A percentile compares a stretch with the other conserved stretches of the same genome.
Conservation (phyloP, 176 grass and related monocot genomes). For the Hordeum vulgare region DNA sequence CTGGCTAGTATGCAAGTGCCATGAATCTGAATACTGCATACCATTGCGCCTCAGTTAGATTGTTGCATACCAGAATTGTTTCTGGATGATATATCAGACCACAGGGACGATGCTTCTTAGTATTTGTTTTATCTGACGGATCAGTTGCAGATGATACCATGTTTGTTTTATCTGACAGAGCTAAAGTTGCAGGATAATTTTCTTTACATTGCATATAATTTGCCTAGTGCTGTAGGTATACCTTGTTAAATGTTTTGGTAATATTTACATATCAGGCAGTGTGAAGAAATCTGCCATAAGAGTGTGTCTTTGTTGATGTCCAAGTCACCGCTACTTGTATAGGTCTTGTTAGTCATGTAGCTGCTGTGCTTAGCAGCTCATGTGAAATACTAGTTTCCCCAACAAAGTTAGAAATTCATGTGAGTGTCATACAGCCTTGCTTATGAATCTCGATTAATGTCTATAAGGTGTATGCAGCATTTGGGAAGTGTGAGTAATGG, state of each 20-base stretch:
- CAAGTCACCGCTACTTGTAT: neutral
- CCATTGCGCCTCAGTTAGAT: neutral
- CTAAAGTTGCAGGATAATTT: neutral
- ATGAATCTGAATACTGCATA: slow-evolving; percentile 8
- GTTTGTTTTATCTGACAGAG: neutral
- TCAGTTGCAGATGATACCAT: neutral
- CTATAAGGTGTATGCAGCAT: neutral
- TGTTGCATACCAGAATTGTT: neutral
- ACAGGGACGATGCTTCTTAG: neutral
- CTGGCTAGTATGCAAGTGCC: neutral
- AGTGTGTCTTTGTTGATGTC: neutral
- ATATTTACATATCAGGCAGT: neutral
- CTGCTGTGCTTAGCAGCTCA: neutral
- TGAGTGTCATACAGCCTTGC: neutral
- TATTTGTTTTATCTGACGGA: neutral
- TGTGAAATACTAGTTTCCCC: neutral
- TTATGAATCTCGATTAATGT: slow-evolving; percentile 1
- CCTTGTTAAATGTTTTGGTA: neutral
- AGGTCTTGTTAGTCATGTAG: neutral
- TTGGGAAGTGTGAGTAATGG: neutral
- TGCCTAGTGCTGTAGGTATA: neutral
- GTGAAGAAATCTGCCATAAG: neutral
- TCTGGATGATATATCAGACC: neutral
- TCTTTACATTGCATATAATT: neutral
- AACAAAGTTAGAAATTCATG: neutral